phyloP scores from a whole-genome alignment of 2,329 filamentous ascomycete genomes.

The Chalaropsis ovoidea region DNA sequence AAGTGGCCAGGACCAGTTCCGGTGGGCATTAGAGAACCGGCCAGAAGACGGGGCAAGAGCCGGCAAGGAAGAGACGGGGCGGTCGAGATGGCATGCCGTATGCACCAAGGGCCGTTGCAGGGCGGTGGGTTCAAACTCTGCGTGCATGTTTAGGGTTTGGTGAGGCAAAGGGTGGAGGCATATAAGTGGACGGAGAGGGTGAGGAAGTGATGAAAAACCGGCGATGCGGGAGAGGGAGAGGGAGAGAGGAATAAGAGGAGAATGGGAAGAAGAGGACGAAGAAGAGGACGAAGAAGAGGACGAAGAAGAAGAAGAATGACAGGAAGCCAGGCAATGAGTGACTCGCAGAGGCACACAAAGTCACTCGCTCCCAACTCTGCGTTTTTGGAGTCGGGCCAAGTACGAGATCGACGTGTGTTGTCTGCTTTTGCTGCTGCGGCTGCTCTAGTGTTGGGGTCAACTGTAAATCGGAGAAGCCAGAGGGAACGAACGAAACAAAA shows the following conservation, averaged over 20 bases:
- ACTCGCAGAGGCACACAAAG: constrained; percentile 6
- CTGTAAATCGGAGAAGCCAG: constrained; percentile 1
- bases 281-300: neutral
- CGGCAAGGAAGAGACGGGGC: neutral
- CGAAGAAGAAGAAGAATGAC: neutral
- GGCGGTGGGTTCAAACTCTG: constrained; percentile 6
- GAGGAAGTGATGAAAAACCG: neutral
- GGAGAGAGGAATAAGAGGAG: neutral
- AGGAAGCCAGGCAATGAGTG: neutral
- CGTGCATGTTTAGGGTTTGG: constrained; percentile 8
- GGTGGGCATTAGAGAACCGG: constrained; percentile 4
- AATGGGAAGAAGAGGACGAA: neutral
- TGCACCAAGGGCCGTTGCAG: neutral
- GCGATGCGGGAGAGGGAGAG: neutral
- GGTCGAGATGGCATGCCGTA: constrained; percentile 7
- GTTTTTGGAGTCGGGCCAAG: constrained; percentile 10
- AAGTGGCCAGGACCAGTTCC: constrained; percentile 12
- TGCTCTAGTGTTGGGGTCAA: constrained; percentile 2
- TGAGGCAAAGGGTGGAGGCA: neutral
- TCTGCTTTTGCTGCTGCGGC: neutral
- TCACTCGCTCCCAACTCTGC: neutral
- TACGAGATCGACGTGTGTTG: constrained; percentile 6
- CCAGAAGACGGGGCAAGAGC: neutral
- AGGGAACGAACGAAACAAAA: neutral
- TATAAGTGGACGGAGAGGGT: constrained; percentile 4